Evolutionary conservation across 495 filamentous ascomycete genomes (phyloP).

Genomic region (Poronia punctata): DNA sequence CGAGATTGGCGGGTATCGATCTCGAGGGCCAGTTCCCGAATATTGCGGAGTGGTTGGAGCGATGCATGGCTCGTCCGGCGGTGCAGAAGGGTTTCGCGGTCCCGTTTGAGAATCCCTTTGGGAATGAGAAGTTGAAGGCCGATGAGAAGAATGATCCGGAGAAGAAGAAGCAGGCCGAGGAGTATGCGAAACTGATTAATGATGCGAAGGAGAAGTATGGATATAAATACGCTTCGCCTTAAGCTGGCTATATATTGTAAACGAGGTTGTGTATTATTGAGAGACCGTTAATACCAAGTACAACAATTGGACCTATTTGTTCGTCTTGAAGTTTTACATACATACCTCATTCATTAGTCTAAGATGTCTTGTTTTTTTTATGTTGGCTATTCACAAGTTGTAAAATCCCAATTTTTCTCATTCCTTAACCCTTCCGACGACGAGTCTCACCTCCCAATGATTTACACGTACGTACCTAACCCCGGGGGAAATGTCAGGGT

Average conservation of each 20-base stretch:
- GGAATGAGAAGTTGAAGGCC: conserved; percentile 10
- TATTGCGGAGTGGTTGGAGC: conserved; percentile 55
- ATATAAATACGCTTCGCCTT: conserved; percentile 33
- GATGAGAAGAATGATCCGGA: conserved; percentile 19
- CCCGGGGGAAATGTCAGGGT: too few species aligned
- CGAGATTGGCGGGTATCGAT: conserved; percentile 53
- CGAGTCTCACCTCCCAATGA: too few species aligned
- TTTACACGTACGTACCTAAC: too few species aligned
- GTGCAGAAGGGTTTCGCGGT: conserved; percentile 65
- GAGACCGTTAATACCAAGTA: too few species aligned
- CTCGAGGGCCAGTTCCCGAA: conserved; percentile 59
- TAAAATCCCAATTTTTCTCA: too few species aligned
- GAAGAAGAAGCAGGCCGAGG: conserved; percentile 16
- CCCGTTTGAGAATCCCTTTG: conserved; percentile 30
- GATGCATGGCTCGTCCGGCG: conserved; percentile 53
- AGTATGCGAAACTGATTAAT: conserved; percentile 14
- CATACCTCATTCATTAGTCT: too few species aligned
- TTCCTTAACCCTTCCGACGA: too few species aligned
- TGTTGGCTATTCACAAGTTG: too few species aligned
- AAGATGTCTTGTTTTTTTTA: too few species aligned
- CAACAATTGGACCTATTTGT: too few species aligned
- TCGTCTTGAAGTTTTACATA: too few species aligned
- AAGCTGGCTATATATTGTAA: neutral
- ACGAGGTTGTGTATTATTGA: too few species aligned
- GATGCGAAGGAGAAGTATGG: conserved; percentile 32